Percentiles rank a stretch among this genome's conserved stretches.
These are phyloP conservation scores for Fusarium sororula DNA, from an alignment of 2,329 filamentous ascomycete genomes.

Conservation along the genomic window DNA sequence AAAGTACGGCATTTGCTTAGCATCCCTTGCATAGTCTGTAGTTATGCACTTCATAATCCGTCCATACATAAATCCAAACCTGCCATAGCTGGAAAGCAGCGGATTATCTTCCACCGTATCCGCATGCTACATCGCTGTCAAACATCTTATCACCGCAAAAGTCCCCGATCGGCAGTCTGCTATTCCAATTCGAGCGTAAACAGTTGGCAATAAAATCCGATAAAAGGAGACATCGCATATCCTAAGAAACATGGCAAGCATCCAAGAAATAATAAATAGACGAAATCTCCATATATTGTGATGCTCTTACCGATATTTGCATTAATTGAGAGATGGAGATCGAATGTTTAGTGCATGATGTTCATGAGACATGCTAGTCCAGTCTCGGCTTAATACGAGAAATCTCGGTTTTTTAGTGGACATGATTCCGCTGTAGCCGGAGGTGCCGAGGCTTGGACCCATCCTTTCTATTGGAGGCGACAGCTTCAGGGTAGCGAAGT, in stretches of 20 bases:
- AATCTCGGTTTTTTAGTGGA: neutral
- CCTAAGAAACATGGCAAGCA: fast-evolving
- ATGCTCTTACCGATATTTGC: too few species aligned
- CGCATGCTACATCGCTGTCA: fast-evolving
- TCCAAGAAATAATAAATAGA: neutral
- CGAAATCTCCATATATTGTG: fast-evolving
- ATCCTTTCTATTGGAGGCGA: too few species aligned
- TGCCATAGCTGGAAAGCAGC: neutral
- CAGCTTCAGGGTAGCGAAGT: neutral
- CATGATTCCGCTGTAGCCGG: neutral
- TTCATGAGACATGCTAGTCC: neutral
- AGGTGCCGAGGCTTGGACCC: neutral
- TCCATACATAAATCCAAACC: neutral
- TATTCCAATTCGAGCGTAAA: fast-evolving
- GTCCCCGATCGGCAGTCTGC: neutral
- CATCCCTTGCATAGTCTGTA: fast-evolving
- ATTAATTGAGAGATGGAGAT: neutral
- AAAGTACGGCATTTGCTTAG: neutral
- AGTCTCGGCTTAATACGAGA: neutral
- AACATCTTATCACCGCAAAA: too few species aligned
- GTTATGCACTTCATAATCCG: neutral
- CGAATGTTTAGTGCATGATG: neutral
- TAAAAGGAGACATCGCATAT: neutral
- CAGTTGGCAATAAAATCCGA: fast-evolving
- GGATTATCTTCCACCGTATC: neutral